Base-by-base conservation (phyloP, 164 flowering plant genomes). In the Warburgia ugandensis region DNA sequence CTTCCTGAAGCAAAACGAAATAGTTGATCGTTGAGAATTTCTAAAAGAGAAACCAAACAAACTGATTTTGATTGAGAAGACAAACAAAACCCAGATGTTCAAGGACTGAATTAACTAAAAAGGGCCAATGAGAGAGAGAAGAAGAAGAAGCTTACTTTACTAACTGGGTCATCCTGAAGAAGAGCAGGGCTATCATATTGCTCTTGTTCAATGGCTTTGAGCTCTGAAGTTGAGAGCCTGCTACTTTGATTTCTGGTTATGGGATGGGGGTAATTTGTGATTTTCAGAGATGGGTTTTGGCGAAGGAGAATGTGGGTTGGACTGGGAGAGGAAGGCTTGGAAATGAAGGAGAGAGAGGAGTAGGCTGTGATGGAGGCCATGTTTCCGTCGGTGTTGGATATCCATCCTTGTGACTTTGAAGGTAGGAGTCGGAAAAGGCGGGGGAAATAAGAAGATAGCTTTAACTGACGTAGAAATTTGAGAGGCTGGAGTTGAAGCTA, bases 1-100 rank as follows among this genome's bases (percentile, higher is more conserved):
- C 79, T 62, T 71, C 89, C 96, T 84, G 31, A 52, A 43, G 20
- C 37, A 40, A 16, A 21, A 6, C 47, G n/a, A 21, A 43, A 7
- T 6, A 43, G 11, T 25, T 40, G 0, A 43, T 11, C n/a, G 27
- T 28, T n/a, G 9, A 29, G 29, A 26, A 12, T 10, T 9, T 20
- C 17, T 4, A 26, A 35, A 35, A 50, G 42, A 33, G 22, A n/a
- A 21, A 20, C 19, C 31, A 22, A 21, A 5, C 1, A 27, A 38
- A 11, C 17, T 3, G 7, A 22, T 13, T 6, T 29, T 35, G 7
- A n/a, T 29, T 2, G 27, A 13, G n/a, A 21, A 31, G 39, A 54
- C 28, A 17, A 43, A 43, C 25, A 13, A 37, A 55, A 28, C 16
- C 22, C 6, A 29, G 3, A 45, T 2, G 1, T 33, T n/a, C 19